Conservation (phyloP, 2,329 filamentous ascomycete genomes). For the Fonsecaea multimorphosa region DNA sequence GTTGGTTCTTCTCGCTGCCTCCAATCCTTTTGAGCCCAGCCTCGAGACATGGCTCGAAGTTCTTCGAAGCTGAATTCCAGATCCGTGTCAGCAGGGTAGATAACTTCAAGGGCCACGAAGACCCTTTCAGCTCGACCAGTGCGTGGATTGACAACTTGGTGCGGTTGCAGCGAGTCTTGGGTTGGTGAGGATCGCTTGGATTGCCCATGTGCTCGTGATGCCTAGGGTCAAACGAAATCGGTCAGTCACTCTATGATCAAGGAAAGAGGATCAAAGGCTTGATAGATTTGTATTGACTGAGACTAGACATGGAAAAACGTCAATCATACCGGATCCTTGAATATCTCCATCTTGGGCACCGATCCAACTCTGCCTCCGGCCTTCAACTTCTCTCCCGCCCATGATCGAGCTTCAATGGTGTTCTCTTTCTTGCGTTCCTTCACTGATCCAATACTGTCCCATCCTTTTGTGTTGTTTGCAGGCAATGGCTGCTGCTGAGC, state of each 20-base stretch:
- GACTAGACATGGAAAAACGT: slow-evolving; percentile 47
- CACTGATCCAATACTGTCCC: slow-evolving; percentile 89
- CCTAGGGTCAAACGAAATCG: slow-evolving; percentile 54
- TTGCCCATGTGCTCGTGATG: slow-evolving; percentile 46
- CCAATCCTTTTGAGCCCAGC: slow-evolving; percentile 67
- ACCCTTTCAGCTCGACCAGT: slow-evolving; percentile 85
- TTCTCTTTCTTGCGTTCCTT: slow-evolving; percentile 95
- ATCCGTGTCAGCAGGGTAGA: slow-evolving; percentile 78
- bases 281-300: slow-evolving; percentile 21
- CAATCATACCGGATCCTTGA: slow-evolving; percentile 90
- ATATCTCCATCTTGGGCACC: slow-evolving; percentile 83
- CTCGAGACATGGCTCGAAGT: slow-evolving; percentile 76
- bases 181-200: slow-evolving; percentile 47
- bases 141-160: slow-evolving; percentile 82
- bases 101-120: slow-evolving; percentile 80
- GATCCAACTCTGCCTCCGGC: slow-evolving; percentile 80
- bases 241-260: slow-evolving; percentile 4
- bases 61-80: slow-evolving; percentile 92
- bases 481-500: slow-evolving; percentile 62
- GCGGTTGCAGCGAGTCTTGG: slow-evolving; percentile 72
- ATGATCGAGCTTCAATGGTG: slow-evolving; percentile 80
- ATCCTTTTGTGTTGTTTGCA: slow-evolving; percentile 68
- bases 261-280: background rate
- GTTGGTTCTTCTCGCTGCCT: slow-evolving; percentile 39
- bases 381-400: slow-evolving; percentile 89